Conservation (phyloP, 371 early-diverging fungal species). For the Cokeromyces recurvatus region DNA sequence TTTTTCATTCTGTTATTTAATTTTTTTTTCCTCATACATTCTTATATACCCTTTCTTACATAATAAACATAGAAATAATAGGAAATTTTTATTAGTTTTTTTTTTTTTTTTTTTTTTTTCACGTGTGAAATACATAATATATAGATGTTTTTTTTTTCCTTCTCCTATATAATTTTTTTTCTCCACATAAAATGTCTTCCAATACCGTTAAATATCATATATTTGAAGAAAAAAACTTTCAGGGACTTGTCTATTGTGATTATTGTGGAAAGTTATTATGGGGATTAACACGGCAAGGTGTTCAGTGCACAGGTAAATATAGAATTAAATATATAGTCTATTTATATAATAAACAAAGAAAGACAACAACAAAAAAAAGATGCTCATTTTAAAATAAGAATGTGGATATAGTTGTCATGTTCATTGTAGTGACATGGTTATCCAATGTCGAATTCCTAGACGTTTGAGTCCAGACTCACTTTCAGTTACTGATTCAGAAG, state of each 20-base stretch:
- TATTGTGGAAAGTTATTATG: constrained; percentile 54
- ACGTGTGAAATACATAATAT: not conserved
- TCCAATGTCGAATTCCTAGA: constrained; percentile 31
- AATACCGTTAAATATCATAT: constrained; percentile 35
- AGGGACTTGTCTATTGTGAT: constrained; percentile 55
- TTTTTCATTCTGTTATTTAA: constrained; percentile 7
- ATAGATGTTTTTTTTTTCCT: too few relatives aligned
- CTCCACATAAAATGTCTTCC: not conserved
- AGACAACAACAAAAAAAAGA: not conserved
- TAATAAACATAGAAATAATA: not conserved
- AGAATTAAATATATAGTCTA: not conserved
- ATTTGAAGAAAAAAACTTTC: constrained; percentile 45
- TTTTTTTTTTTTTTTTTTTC: not conserved
- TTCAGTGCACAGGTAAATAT: constrained; percentile 45
- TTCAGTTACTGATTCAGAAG: constrained; percentile 44
- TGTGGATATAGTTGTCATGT: constrained; percentile 38
- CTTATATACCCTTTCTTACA: not conserved
- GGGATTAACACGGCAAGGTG: constrained; percentile 55
- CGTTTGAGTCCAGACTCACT: constrained; percentile 32
- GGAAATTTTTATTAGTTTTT: not conserved
- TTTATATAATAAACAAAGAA: not conserved
- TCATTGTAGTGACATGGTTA: constrained; percentile 32
- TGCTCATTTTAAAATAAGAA: constrained; percentile 9
- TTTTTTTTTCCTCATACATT: not conserved
- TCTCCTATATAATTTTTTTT: too few relatives aligned